Conservation (phyloP, 305 asterid genomes). For the Ilex paraguariensis region DNA sequence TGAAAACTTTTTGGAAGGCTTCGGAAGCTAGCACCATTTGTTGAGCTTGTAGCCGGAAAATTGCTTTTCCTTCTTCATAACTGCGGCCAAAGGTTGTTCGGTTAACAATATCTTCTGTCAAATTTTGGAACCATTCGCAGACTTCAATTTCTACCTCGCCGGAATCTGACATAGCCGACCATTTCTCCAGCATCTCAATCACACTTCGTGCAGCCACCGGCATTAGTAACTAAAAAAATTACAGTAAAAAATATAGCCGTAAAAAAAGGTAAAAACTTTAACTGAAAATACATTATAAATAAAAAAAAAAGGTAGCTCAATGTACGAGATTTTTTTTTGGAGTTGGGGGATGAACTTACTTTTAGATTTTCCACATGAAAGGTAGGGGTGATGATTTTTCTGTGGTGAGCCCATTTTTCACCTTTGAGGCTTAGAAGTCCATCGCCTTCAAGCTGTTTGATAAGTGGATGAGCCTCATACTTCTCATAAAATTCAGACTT, state of each 20-base stretch:
- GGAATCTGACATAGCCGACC: conserved; percentile 11
- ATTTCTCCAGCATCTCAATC: conserved; percentile 34
- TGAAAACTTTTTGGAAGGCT: conserved; percentile 40
- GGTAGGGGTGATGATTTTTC: conserved; percentile 44
- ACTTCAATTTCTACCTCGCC: conserved; percentile 43
- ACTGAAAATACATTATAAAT: background rate
- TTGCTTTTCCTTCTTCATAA: conserved; percentile 40
- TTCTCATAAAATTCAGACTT: conserved; percentile 44
- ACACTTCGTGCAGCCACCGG: conserved; percentile 38
- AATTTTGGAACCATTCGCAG: conserved; percentile 35
- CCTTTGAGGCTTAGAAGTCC: conserved; percentile 43
- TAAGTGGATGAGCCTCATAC: conserved; percentile 39
- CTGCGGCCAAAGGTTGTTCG: conserved; percentile 38
- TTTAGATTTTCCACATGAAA: conserved; percentile 46
- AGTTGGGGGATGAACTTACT: conserved; percentile 14
- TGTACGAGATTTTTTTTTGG: background rate
- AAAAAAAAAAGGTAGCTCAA: background rate
- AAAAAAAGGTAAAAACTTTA: background rate
- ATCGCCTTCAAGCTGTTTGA: conserved; percentile 44
- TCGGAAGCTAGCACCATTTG: conserved; percentile 39
- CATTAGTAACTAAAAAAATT: conserved; percentile 22
- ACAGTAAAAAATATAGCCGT: background rate
- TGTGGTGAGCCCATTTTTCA: conserved; percentile 46
- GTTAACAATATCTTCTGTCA: conserved; percentile 40
- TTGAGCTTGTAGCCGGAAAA: conserved; percentile 37